A percentile compares a stretch with the other conserved stretches of the same genome.
Conservation (phyloP, 2,329 filamentous ascomycete species). For the Trichoderma guizhouense region DNA sequence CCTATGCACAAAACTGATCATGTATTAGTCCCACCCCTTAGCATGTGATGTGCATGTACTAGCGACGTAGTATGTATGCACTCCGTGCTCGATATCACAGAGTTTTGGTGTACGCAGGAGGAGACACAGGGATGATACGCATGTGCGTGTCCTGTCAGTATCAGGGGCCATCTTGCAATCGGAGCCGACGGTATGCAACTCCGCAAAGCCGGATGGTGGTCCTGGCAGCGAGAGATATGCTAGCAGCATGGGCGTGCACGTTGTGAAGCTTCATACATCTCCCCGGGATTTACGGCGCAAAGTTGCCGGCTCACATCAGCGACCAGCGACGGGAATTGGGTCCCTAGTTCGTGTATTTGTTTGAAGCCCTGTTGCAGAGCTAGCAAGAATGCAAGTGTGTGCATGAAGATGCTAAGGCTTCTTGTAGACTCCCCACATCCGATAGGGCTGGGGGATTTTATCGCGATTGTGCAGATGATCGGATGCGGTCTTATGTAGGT, state of each 20-base stretch:
- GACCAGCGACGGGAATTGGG: neutral
- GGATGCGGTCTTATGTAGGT: neutral
- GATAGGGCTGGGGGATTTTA: neutral
- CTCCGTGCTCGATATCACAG: neutral
- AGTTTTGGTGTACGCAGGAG: neutral
- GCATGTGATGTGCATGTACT: neutral
- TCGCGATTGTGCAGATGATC: neutral
- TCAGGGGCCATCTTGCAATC: neutral
- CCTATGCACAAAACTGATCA: neutral
- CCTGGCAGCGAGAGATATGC: neutral
- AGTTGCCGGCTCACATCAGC: constrained; percentile 3
- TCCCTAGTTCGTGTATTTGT: neutral
- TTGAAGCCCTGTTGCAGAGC: neutral
- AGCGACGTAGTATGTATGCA: neutral
- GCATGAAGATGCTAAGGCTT: neutral
- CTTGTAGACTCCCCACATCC: neutral
- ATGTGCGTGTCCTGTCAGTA: neutral
- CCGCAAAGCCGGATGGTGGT: neutral
- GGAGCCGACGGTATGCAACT: neutral
- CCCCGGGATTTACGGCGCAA: neutral
- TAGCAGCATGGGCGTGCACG: neutral
- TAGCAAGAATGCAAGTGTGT: neutral
- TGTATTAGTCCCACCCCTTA: neutral
- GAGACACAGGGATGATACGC: constrained; percentile 1
- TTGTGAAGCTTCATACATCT: neutral